These are phyloP conservation scores for Solanum sitiens DNA, from an alignment of 257 asterid genomes.

Conservation along the genomic window DNA sequence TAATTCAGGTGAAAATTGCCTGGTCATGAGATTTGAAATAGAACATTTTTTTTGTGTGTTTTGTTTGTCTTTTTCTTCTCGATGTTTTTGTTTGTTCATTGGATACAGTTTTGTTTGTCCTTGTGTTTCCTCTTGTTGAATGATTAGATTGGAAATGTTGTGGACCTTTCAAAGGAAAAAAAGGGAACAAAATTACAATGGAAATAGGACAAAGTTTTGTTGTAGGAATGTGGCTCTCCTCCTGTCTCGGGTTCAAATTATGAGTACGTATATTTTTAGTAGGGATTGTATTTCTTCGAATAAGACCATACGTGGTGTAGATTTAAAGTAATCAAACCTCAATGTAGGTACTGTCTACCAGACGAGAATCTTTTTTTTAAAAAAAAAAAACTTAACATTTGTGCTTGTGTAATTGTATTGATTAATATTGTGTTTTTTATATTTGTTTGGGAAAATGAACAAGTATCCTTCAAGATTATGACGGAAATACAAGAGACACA, in stretches of 20 bases:
- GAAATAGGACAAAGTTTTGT: neutral
- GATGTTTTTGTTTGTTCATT: neutral
- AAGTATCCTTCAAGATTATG: no score
- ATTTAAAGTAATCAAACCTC: no score
- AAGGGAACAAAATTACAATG: neutral
- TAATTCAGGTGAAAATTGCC: neutral
- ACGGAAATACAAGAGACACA: no score
- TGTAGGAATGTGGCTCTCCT: neutral
- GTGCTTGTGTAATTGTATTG: neutral
- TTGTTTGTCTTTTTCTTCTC: neutral
- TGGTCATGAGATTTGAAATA: neutral
- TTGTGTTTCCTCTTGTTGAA: neutral
- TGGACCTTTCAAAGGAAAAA: neutral
- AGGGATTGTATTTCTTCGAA: no score
- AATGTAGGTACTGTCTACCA: neutral
- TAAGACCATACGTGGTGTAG: no score
- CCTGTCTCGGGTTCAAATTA: no score
- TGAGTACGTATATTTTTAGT: no score
- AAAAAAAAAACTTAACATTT: no score
- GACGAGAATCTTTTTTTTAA: neutral
- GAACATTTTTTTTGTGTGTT: neutral
- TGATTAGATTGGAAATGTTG: neutral
- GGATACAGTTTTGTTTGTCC: slow-evolving; percentile 4
- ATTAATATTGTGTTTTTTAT: no score
- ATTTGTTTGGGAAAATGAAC: no score